These are phyloP conservation scores for Lactarius sanguifluus DNA, from an alignment of 768 basidiomycete species.

Conservation along the genomic window DNA sequence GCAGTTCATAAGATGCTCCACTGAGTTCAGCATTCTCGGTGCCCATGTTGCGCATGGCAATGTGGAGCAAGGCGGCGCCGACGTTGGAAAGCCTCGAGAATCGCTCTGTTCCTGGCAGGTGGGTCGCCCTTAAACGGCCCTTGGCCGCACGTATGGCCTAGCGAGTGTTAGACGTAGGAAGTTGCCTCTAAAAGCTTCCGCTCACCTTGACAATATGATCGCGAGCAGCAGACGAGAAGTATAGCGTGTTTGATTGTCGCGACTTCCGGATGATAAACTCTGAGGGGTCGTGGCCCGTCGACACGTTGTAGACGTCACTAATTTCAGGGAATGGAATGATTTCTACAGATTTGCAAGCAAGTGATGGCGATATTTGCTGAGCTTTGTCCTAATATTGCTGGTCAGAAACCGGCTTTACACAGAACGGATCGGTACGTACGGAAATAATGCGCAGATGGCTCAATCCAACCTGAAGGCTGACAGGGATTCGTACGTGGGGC, in stretches of 20 bases:
- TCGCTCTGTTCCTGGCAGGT: slow-evolving; percentile 55
- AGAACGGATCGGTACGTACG: slow-evolving; percentile 43
- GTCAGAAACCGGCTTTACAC: slow-evolving; percentile 17
- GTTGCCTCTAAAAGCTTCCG: not conserved
- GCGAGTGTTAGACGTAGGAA: not conserved
- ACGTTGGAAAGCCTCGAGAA: slow-evolving; percentile 81
- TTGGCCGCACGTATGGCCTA: slow-evolving; percentile 79
- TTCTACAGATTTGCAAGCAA: slow-evolving; percentile 78
- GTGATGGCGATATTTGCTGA: slow-evolving; percentile 61
- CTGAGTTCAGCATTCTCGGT: slow-evolving; percentile 75
- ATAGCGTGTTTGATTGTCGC: slow-evolving; percentile 67
- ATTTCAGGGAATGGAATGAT: slow-evolving; percentile 78
- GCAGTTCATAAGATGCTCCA: slow-evolving; percentile 73
- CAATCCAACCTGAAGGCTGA: slow-evolving; percentile 61
- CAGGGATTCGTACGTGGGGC: slow-evolving; percentile 68
- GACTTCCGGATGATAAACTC: slow-evolving; percentile 82
- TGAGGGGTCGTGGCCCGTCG: slow-evolving; percentile 69
- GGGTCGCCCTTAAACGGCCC: slow-evolving; percentile 58
- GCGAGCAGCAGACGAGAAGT: slow-evolving; percentile 69
- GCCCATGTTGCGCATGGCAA: slow-evolving; percentile 78
- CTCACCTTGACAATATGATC: slow-evolving; percentile 74
- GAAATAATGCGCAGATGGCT: slow-evolving; percentile 79
- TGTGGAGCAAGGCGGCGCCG: slow-evolving; percentile 81
- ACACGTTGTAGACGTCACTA: slow-evolving; percentile 83
- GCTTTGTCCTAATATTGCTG: slow-evolving; percentile 54